These are phyloP conservation scores for Bryoerythrophyllum caledonicum DNA, from an alignment of 225 moss, liverwort and hornwort species.

Conservation along the genomic window DNA sequence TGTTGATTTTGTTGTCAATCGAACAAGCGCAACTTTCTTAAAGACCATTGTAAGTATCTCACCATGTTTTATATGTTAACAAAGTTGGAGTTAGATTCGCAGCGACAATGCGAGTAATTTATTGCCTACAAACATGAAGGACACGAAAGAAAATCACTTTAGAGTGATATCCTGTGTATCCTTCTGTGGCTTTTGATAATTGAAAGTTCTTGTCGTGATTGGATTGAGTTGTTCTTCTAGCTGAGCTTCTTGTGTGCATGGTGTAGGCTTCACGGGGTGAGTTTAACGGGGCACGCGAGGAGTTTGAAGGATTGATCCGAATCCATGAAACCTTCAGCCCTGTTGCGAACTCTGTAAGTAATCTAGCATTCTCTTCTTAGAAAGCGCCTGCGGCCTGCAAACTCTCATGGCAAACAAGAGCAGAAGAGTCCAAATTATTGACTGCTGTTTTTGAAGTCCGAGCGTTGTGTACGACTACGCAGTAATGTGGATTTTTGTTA, in stretches of 20 bases:
- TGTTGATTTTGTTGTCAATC: constrained; percentile 78
- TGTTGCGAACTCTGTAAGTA: constrained; percentile 44
- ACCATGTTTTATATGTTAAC: neutral
- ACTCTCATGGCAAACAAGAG: constrained; percentile 44
- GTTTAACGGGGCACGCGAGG: constrained; percentile 34
- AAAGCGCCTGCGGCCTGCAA: constrained; percentile 16
- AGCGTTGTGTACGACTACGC: no score
- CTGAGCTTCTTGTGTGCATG: neutral
- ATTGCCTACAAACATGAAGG: neutral
- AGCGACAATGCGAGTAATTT: no score
- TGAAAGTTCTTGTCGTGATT: constrained; percentile 2
- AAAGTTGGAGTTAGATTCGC: constrained; percentile 8
- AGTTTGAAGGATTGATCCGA: constrained; percentile 51
- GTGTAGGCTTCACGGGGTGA: constrained; percentile 38
- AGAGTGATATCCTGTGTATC: neutral
- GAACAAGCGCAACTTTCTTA: constrained; percentile 75
- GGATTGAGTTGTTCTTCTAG: no score
- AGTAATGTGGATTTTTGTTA: no score
- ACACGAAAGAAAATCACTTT: neutral
- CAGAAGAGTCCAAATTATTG: constrained; percentile 41
- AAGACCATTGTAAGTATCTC: constrained; percentile 63
- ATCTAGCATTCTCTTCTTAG: neutral
- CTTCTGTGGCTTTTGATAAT: neutral
- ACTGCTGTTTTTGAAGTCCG: neutral
- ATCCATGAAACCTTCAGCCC: constrained; percentile 48